Evolutionary conservation across 345 rosid species (phyloP).

Genomic region (Salix viminalis): DNA sequence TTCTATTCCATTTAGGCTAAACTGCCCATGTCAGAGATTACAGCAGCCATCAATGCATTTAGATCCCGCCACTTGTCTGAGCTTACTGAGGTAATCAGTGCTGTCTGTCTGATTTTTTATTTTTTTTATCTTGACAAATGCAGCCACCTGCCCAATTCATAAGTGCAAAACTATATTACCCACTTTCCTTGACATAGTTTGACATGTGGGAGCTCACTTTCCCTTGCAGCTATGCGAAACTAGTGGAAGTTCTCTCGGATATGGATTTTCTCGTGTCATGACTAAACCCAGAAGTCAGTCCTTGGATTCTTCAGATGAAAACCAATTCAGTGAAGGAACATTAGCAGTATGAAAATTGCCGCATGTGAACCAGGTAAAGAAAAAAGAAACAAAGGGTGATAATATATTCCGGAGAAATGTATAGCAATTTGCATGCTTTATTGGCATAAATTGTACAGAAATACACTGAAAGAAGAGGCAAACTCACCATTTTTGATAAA

Average conservation of each 20-base stretch:
- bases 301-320: constrained; percentile 67
- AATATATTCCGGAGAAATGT: constrained; percentile 2
- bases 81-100: constrained; percentile 64
- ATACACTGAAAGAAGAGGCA: constrained; percentile 13
- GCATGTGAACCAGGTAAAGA: neutral
- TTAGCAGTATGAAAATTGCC: constrained; percentile 48
- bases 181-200: neutral
- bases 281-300: constrained; percentile 51
- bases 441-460: constrained; percentile 35
- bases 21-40: constrained; percentile 82
- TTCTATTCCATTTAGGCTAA: constrained; percentile 54
- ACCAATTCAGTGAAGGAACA: constrained; percentile 66
- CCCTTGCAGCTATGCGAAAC: constrained; percentile 67
- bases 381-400: neutral
- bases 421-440: constrained; percentile 18
- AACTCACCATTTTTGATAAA: constrained; percentile 1
- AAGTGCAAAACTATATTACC: neutral
- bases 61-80: constrained; percentile 93
- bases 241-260: constrained; percentile 92
- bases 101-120: neutral
- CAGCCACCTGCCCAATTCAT: neutral
- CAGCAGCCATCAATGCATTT: constrained; percentile 83
- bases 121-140: neutral
- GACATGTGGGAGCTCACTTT: neutral
- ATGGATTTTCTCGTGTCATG: constrained; percentile 71